phyloP scores from a whole-genome alignment of 2,329 filamentous ascomycete species.

The Ophiosphaerella narmari region DNA sequence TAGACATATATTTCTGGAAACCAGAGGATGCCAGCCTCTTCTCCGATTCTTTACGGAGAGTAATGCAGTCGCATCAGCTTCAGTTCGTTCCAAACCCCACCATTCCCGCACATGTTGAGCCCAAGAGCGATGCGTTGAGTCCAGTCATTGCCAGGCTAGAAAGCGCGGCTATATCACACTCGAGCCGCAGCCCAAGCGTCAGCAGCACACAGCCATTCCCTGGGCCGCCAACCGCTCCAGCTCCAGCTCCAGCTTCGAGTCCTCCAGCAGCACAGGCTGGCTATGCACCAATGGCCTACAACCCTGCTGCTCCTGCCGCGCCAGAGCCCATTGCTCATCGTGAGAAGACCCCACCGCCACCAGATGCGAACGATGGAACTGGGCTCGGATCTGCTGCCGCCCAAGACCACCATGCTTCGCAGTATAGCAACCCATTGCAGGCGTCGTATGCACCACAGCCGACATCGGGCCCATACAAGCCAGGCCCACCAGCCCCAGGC shows the following conservation, averaged over 20 bases:
- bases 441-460: constrained; percentile 40
- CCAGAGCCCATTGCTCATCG: constrained; percentile 73
- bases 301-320: constrained; percentile 76
- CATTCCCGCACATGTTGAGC: constrained; percentile 47
- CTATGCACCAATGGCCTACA: constrained; percentile 73
- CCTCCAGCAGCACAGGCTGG: constrained; percentile 45
- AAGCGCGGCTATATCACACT: constrained; percentile 67
- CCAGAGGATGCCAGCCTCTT: constrained; percentile 72
- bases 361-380: constrained; percentile 62
- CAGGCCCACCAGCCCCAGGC: constrained; percentile 47
- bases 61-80: constrained; percentile 64
- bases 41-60: constrained; percentile 68
- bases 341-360: constrained; percentile 79
- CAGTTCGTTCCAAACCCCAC: constrained; percentile 44
- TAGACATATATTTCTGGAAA: constrained; percentile 83
- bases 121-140: constrained; percentile 60
- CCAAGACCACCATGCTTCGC: constrained; percentile 44
- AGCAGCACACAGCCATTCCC: constrained; percentile 46
- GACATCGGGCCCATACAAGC: constrained; percentile 47
- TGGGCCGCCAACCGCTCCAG: constrained; percentile 42
- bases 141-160: constrained; percentile 76
- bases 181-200: constrained; percentile 43
- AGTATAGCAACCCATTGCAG: constrained; percentile 40
- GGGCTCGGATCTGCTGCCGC: constrained; percentile 47
- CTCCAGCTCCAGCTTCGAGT: constrained; percentile 26